Conservation (phyloP, 2,329 filamentous ascomycete genomes). For the Gremmenia infestans region DNA sequence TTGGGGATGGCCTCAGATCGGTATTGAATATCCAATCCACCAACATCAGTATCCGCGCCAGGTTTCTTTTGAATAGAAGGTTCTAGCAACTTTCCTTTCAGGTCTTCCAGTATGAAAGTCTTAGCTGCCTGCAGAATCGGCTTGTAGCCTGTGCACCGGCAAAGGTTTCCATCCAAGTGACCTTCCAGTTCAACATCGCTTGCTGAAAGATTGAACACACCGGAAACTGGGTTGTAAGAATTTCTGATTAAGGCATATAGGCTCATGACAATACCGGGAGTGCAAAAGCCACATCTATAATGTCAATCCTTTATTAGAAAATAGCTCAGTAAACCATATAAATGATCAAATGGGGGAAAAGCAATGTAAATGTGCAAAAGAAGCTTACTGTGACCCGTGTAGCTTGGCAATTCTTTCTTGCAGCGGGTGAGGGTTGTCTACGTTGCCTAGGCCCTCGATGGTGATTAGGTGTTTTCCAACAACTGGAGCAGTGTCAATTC, state of each 20-base stretch:
- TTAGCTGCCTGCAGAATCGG: slow-evolving; percentile 93
- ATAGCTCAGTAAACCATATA: slow-evolving; percentile 29
- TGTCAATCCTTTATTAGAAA: slow-evolving; percentile 53
- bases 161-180: slow-evolving; percentile 90
- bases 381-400: slow-evolving; percentile 51
- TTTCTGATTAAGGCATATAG: slow-evolving; percentile 90
- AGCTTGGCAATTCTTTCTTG: slow-evolving; percentile 88
- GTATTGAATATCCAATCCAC: slow-evolving; percentile 69
- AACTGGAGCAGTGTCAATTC: slow-evolving; percentile 59
- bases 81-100: slow-evolving; percentile 41
- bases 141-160: slow-evolving; percentile 88
- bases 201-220: slow-evolving; percentile 42
- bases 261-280: slow-evolving; percentile 97
- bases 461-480: slow-evolving; percentile 99
- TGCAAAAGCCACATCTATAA: slow-evolving; percentile 90
- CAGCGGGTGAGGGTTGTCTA: slow-evolving; percentile 78
- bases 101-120: slow-evolving; percentile 60
- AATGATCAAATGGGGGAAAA: slow-evolving; percentile 7
- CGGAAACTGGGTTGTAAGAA: slow-evolving; percentile 55
- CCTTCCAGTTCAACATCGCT: slow-evolving; percentile 78
- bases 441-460: slow-evolving; percentile 84
- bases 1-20: slow-evolving; percentile 15
- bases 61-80: no score
- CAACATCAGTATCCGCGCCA: slow-evolving; percentile 40
- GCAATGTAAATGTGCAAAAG: no score